Base-by-base conservation (phyloP, 2,329 filamentous ascomycete genomes). In the Fusarium tupiense region DNA sequence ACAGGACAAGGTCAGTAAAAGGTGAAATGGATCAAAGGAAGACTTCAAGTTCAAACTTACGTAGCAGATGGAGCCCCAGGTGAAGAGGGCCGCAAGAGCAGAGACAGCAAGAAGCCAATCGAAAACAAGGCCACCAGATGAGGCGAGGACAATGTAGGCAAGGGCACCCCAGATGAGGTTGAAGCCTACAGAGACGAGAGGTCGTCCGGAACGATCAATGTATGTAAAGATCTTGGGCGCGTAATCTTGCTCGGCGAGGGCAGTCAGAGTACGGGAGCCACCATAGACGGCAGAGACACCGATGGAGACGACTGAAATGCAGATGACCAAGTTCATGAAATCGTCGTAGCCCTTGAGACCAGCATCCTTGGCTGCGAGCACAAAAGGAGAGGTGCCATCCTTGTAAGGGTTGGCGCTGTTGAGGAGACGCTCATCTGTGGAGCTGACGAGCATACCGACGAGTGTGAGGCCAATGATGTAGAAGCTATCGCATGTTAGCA, bases 21-120 rank as follows among this genome's bases (percentile, higher is more conserved):
- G 29, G 29, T 3, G 11, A 31, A 31, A 31, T 31, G 29, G 29
- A 31, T 31, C 29, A 31, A 31, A 31, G 29, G 29, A 31, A 31
- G 29, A 11, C 29, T 31, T 31, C 29, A 31, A 31, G 29, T 47
- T 31, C 3, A n/a, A 13, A 35, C 56, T 19, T 38, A 78, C 77
- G 22, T 69, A 89, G 79, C 90, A 91, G 76, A 93, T 91, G 52
- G 88, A 90, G 29, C 86, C 89, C 91, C 91, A 93, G 22, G 90
- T 89, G 80, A 92, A 92, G 50, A 92, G 85, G 31, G 89, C 86
- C 19, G 88, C 87, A 4, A 92, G 86, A 61, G 89, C 91, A 6
- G 90, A 91, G 19, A 92, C 83, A 11, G 91, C 88, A 33, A 90
- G 86, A 5, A 93, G 87, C 91, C 91, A 92, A 71, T 88, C 86